A percentile compares a stretch with the other conserved stretches of the same genome.
phyloP scores from a whole-genome alignment of 2,329 filamentous ascomycete genomes.

The Penicillium sp. region DNA sequence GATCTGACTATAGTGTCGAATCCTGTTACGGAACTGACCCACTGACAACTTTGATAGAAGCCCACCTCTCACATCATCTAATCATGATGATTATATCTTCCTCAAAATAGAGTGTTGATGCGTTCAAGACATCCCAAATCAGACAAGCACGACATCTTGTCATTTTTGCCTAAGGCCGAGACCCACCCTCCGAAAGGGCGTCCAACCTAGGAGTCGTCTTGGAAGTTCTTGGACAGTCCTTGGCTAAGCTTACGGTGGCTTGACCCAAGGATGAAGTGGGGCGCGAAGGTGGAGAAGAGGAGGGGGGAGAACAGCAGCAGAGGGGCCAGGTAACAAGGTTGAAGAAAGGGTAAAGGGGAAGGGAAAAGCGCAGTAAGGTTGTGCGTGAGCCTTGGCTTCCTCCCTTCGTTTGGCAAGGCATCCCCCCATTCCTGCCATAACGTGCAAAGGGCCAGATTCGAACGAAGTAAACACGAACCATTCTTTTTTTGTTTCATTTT shows the following conservation, averaged over 20 bases:
- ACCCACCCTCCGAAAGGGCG: conserved; percentile 1
- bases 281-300: neutral
- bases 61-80: no score
- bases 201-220: conserved; percentile 12
- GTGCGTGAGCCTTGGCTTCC: conserved; percentile 16
- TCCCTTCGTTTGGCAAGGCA: conserved; percentile 27
- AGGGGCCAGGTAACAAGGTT: no score
- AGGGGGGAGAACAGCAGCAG: no score
- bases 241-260: conserved; percentile 31
- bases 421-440: conserved; percentile 26
- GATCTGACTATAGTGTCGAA: neutral
- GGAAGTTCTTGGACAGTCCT: conserved; percentile 27
- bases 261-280: conserved; percentile 17
- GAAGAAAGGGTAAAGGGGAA: neutral
- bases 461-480: neutral
- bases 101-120: conserved; percentile 12
- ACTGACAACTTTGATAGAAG: neutral
- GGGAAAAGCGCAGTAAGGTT: conserved; percentile 23
- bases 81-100: neutral
- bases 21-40: conserved; percentile 13
- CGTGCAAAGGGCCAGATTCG: conserved; percentile 3
- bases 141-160: neutral
- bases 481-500: neutral
- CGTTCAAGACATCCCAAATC: neutral
- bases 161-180: conserved; percentile 8